These are phyloP conservation scores for Hypoxylon sp. DNA, from an alignment of 2,329 filamentous ascomycete species.

Conservation along the genomic window DNA sequence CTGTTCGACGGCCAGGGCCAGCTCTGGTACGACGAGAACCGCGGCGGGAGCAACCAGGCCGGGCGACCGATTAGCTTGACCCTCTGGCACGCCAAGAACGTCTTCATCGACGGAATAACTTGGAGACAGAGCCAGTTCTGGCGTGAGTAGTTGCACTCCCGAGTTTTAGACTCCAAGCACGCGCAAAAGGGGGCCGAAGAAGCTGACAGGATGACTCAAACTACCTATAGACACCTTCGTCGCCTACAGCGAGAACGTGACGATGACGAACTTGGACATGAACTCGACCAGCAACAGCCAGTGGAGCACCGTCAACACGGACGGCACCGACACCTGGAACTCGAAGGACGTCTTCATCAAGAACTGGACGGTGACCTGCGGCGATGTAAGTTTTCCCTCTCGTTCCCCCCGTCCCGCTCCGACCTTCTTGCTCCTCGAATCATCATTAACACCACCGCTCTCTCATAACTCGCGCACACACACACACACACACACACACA, in stretches of 20 bases:
- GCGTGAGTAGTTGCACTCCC: slow-evolving; percentile 49
- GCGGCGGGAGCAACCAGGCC: slow-evolving; percentile 56
- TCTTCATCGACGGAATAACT: slow-evolving; percentile 59
- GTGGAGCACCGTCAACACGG: slow-evolving; percentile 63
- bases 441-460: background rate
- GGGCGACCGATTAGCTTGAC: slow-evolving; percentile 61
- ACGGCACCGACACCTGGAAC: slow-evolving; percentile 65
- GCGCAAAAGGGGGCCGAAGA: background rate
- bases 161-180: background rate
- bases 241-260: slow-evolving; percentile 63
- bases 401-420: background rate
- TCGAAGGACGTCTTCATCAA: slow-evolving; percentile 59
- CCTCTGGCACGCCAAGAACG: slow-evolving; percentile 60
- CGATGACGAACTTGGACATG: slow-evolving; percentile 66
- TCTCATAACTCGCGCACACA: background rate
- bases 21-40: slow-evolving; percentile 60
- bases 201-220: slow-evolving; percentile 7
- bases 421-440: background rate
- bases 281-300: slow-evolving; percentile 60
- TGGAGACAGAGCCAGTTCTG: slow-evolving; percentile 64
- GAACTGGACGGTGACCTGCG: slow-evolving; percentile 60
- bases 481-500: no score
- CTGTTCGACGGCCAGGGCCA: slow-evolving; percentile 60
- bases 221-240: slow-evolving; percentile 50
- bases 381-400: slow-evolving; percentile 51